Base-by-base conservation (phyloP, 2,329 filamentous ascomycete genomes). In the Sarocladiaceae sp. region DNA sequence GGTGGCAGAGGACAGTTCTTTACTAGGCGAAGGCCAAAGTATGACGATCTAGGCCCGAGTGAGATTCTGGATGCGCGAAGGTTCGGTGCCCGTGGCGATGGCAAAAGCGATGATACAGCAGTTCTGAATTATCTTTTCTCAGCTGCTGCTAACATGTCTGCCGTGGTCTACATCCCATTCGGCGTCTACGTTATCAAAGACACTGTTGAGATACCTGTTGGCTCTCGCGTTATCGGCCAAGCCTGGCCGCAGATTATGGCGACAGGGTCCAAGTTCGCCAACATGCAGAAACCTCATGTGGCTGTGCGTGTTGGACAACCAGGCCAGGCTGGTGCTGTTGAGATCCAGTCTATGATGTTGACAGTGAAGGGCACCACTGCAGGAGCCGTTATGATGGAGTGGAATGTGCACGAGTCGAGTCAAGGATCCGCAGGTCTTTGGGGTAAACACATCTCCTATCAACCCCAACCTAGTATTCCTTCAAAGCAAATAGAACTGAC, bases 351-450 rank as follows among this genome's bases (percentile, higher is more conserved):
- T 48, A 72, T 82, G 56, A 72, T 86, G 26, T 66, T 87, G 15
- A 72, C 72, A 49, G 80, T 76, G 1, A 66, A 72, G 49, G 81
- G 80, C 2, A 66, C 73, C 7, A 68, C 76, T n/a, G 66, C 74
- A 9, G 78, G 81, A 32, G 77, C 78, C 1, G 69, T 82, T 3
- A 61, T 86, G 5, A 81, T 96, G 68, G 78, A 96, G 63, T 96
- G 88, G 85, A 96, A 96, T 66, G 71, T 95, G 33, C 80, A 79
- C 33, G 72, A 88, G 57, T 88, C 83, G 83, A 88, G 88, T 57
- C 44, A 71, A 72, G 50, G 80, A 80, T 23, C 50, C 0, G 54
- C 52, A 0, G 54, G 46, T 9, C 40, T 51, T 41, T 51, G 48
- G 49, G 52, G 51, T 33, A 45, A 23, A 11, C 18, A 24, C 18